A percentile compares a stretch with the other conserved stretches of the same genome.
Conservation (phyloP, 495 filamentous ascomycete species). For the Cryomyces minteri region DNA sequence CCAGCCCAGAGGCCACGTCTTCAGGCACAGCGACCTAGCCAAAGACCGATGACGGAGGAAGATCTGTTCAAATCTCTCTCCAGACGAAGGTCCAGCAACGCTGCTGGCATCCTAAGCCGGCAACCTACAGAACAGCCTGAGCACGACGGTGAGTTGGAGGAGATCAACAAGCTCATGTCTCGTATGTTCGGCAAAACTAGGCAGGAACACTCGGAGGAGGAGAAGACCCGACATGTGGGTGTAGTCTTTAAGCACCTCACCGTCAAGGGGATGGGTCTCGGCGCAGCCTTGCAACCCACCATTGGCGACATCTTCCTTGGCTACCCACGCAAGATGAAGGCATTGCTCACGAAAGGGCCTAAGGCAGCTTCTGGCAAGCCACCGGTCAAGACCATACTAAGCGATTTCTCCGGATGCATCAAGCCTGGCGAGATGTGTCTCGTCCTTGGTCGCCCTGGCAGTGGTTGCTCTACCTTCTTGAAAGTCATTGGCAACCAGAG, state of each 20-base stretch:
- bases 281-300: slow-evolving; percentile 45
- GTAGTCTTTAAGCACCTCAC: slow-evolving; percentile 25
- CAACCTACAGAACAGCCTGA: slow-evolving; percentile 11
- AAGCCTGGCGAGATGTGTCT: slow-evolving; percentile 35
- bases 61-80: slow-evolving; percentile 32
- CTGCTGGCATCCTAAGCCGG: neutral
- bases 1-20: neutral
- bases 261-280: slow-evolving; percentile 48
- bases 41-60: slow-evolving; percentile 23
- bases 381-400: slow-evolving; percentile 40
- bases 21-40: neutral
- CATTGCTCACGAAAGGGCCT: slow-evolving; percentile 29
- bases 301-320: slow-evolving; percentile 45
- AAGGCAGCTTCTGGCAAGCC: slow-evolving; percentile 24
- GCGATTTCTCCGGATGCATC: slow-evolving; percentile 38
- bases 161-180: slow-evolving; percentile 40
- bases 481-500: slow-evolving; percentile 51
- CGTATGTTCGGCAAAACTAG: slow-evolving; percentile 45
- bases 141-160: slow-evolving; percentile 32
- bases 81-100: slow-evolving; percentile 23
- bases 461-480: slow-evolving; percentile 54
- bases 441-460: slow-evolving; percentile 53
- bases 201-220: slow-evolving; percentile 44
- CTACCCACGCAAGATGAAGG: slow-evolving; percentile 24
- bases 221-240: slow-evolving; percentile 29